Percentiles rank a stretch among this genome's conserved stretches.
phyloP scores from a whole-genome alignment of 1,284 basidiomycete species.

The Ceratobasidium sp. region DNA sequence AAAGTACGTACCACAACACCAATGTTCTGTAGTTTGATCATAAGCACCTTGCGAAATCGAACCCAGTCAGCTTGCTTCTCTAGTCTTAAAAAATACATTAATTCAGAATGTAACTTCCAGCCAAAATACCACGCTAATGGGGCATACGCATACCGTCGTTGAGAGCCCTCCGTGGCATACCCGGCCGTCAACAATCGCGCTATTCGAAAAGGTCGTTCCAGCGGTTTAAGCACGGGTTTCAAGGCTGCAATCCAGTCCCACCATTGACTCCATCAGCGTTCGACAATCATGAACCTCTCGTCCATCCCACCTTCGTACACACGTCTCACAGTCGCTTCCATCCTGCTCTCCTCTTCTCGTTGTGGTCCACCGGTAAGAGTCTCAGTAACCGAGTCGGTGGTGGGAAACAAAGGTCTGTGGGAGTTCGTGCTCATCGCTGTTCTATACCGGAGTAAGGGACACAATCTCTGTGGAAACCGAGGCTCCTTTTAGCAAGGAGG shows the following conservation, averaged over 20 bases:
- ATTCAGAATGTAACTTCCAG: not conserved
- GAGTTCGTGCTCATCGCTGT: not conserved
- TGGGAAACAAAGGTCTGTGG: not conserved
- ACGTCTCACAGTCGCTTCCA: slow-evolving; percentile 2
- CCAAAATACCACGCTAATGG: not conserved
- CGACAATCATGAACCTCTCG: no score
- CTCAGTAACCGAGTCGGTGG: not conserved
- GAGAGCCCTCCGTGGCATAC: slow-evolving; percentile 12
- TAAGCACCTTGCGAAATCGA: slow-evolving; percentile 29
- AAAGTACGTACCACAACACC: slow-evolving; percentile 25
- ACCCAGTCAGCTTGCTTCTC: slow-evolving; percentile 34
- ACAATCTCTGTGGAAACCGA: not conserved
- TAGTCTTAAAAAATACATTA: not conserved
- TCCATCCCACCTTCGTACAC: not conserved
- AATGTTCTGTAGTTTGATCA: slow-evolving; percentile 40
- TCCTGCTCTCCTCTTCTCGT: not conserved
- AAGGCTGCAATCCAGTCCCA: not conserved
- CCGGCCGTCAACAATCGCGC: slow-evolving; percentile 18
- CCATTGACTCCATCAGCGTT: not conserved
- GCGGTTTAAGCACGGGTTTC: not conserved
- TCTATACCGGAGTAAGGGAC: not conserved
- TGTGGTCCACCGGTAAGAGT: not conserved
- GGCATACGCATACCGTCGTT: slow-evolving; percentile 8
- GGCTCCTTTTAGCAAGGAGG: not conserved
- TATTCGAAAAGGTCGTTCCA: not conserved